A percentile compares a stretch with the other conserved stretches of the same genome.
These are phyloP conservation scores for Vaccinium corymbosum DNA, from an alignment of 148 eudicot species.

Conservation along the genomic window DNA sequence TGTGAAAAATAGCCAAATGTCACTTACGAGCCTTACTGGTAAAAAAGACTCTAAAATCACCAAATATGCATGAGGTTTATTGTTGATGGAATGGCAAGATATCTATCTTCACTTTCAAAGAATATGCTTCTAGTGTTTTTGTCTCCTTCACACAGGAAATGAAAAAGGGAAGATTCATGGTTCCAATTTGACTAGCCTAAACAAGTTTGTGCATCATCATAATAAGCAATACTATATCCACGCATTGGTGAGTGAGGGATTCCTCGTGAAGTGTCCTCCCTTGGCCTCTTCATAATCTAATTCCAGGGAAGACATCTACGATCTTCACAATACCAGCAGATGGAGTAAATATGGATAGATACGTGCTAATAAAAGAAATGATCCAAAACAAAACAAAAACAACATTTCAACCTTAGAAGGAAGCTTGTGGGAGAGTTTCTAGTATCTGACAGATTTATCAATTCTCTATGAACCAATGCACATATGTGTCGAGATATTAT, in stretches of 20 bases:
- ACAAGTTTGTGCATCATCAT: background rate
- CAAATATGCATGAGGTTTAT: background rate
- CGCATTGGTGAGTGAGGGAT: background rate
- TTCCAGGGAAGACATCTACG: background rate
- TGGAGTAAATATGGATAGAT: background rate
- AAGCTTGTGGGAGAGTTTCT: background rate
- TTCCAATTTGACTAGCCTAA: background rate
- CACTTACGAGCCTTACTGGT: background rate
- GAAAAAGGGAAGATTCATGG: background rate
- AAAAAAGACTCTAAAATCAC: background rate
- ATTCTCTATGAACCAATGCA: background rate
- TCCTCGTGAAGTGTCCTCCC: background rate
- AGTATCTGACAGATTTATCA: background rate
- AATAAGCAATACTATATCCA: background rate
- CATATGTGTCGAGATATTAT: background rate
- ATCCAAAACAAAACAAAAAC: background rate
- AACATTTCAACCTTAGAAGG: background rate
- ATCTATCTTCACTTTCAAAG: background rate
- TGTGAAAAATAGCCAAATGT: background rate
- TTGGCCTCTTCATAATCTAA: background rate
- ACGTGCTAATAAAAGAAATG: background rate
- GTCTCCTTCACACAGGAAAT: background rate
- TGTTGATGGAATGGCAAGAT: background rate
- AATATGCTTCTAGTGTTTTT: background rate
- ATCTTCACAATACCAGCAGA: background rate